A percentile compares a stretch with the other conserved stretches of the same genome.
These are phyloP conservation scores for Trametes meyenii DNA, from an alignment of 768 basidiomycete species.

Conservation along the genomic window DNA sequence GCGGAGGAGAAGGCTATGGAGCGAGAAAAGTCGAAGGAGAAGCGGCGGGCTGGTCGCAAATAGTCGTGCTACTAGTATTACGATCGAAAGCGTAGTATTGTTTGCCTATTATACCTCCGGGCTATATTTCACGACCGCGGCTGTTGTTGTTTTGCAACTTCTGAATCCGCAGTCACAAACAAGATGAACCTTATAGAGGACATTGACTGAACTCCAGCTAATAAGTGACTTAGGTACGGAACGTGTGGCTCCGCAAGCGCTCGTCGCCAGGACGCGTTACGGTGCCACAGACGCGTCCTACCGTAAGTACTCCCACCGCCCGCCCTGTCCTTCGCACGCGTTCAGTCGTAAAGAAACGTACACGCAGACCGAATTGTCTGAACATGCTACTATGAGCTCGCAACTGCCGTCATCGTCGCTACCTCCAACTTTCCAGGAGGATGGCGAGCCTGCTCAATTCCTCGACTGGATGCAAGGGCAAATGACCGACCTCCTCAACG, in stretches of 20 bases:
- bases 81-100: background rate
- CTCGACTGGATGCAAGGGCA: conserved; percentile 20
- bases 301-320: background rate
- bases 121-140: background rate
- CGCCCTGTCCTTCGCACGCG: background rate
- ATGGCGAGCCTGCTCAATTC: conserved; percentile 21
- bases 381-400: conserved; percentile 16
- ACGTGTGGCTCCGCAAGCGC: conserved; percentile 8
- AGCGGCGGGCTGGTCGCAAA: conserved; percentile 76
- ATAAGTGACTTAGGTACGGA: background rate
- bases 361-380: background rate
- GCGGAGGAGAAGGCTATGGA: conserved; percentile 95
- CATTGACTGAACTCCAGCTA: too few relatives aligned
- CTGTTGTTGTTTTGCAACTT: background rate
- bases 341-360: background rate
- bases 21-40: conserved; percentile 76
- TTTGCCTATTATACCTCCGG: background rate
- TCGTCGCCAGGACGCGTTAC: background rate
- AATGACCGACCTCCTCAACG: conserved; percentile 16
- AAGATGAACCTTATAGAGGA: too few relatives aligned
- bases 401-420: conserved; percentile 17
- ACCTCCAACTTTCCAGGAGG: conserved; percentile 28
- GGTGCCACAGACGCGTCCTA: conserved; percentile 18
- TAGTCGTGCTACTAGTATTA: conserved; percentile 32
- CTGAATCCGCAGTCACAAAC: background rate